Percentiles rank a stretch among this genome's conserved stretches.
Conservation (phyloP, 768 basidiomycete species). For the Neoboletus subvelutipes region DNA sequence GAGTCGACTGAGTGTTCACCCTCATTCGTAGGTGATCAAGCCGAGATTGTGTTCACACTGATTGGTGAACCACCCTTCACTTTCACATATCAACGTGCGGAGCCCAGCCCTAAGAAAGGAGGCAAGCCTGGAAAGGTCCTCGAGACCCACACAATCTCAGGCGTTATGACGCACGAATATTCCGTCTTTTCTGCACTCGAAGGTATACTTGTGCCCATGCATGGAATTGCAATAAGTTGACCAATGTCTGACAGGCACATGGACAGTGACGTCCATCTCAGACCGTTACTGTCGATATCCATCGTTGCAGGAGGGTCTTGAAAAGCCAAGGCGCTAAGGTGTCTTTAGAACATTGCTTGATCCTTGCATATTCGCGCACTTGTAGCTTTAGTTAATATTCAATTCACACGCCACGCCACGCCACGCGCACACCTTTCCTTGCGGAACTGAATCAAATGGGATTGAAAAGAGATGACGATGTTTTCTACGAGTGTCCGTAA, state of each 20-base stretch:
- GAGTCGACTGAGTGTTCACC: background rate
- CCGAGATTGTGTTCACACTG: conserved; percentile 89
- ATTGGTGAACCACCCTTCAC: conserved; percentile 93
- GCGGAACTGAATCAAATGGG: background rate
- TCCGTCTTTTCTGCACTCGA: conserved; percentile 91
- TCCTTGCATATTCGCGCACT: conserved; percentile 23
- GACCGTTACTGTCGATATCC: conserved; percentile 92
- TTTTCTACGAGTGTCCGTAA: background rate
- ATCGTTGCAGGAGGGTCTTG: conserved; percentile 52
- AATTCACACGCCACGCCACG: conserved; percentile 3
- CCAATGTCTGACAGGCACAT: conserved; percentile 58
- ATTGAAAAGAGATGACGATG: conserved; percentile 2
- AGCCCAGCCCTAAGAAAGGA: conserved; percentile 65
- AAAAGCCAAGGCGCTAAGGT: conserved; percentile 33
- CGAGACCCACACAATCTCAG: conserved; percentile 88
- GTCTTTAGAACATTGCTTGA: conserved; percentile 10
- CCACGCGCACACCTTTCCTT: background rate
- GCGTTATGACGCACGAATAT: conserved; percentile 71
- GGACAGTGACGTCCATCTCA: conserved; percentile 90
- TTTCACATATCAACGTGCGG: conserved; percentile 90
- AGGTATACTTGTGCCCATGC: conserved; percentile 49
- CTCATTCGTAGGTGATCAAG: conserved; percentile 69
- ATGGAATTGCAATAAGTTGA: conserved; percentile 1
- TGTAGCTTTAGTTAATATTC: conserved; percentile 24
- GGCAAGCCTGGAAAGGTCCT: conserved; percentile 74